Evolutionary conservation across 164 flowering plant genomes (phyloP).

Genomic region (Tinospora cordifolia): DNA sequence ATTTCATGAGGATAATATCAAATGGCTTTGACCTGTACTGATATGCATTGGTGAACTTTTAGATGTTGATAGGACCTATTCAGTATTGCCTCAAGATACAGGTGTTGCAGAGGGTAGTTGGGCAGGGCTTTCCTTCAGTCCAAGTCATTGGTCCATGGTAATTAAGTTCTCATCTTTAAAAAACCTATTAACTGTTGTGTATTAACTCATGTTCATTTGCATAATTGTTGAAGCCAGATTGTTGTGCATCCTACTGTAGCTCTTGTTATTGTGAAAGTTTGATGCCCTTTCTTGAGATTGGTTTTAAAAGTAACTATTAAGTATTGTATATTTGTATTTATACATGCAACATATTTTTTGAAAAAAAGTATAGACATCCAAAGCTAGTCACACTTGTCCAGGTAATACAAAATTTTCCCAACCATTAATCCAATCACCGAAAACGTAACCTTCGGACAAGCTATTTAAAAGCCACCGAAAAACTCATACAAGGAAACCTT

Average conservation of each 20-base stretch:
- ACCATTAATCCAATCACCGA: too few species aligned
- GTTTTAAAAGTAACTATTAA: too few species aligned
- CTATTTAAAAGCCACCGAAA: too few species aligned
- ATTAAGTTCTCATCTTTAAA: slow-evolving; percentile 7
- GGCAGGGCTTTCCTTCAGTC: slow-evolving; percentile 81
- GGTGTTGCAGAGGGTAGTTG: slow-evolving; percentile 89
- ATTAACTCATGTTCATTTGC: not conserved
- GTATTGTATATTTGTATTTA: too few species aligned
- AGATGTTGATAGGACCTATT: slow-evolving; percentile 64
- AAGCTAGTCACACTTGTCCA: too few species aligned
- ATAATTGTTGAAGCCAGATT: not conserved
- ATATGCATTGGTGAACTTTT: slow-evolving; percentile 14
- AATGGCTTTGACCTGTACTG: not conserved
- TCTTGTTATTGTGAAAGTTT: not conserved
- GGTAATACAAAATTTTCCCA: too few species aligned
- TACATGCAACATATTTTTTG: too few species aligned
- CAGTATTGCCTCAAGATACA: slow-evolving; percentile 57
- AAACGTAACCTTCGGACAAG: too few species aligned
- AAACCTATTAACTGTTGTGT: not conserved
- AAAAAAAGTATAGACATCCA: too few species aligned
- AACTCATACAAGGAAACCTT: too few species aligned
- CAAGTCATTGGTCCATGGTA: slow-evolving; percentile 70
- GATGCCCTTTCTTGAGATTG: not conserved
- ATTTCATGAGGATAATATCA: not conserved
- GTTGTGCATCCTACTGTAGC: not conserved